Base-by-base conservation (phyloP, 768 basidiomycete species). In the Galerina marginata region DNA sequence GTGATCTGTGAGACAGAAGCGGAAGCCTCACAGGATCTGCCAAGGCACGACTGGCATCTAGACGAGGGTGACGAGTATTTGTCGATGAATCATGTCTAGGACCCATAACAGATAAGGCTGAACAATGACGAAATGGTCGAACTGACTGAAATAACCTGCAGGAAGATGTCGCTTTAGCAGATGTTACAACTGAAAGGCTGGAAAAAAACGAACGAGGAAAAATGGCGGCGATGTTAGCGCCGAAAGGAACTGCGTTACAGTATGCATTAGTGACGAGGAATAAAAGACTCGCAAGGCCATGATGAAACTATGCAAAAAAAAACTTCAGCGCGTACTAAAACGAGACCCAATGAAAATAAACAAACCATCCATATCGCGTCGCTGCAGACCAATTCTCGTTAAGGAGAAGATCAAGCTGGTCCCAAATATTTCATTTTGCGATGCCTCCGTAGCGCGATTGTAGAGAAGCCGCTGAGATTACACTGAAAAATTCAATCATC, bases 251-350 rank as follows among this genome's bases (percentile, higher is more conserved):
- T 2, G 54, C 47, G 36, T 64, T 64, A n/a, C 59, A 54, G 33
- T 64, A 64, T 9, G 51, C 59, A 26, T 64, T 64, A 23, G 63
- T 64, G 51, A 64, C 63, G 46, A 64, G 42, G 63, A 64, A 39
- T 60, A 64, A 6, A 52, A 44, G 7, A 64, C 63, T 36, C 59
- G 45, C 33, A 54, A n/a, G 7, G 63, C 55, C 15, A 64, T 64
- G 4, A 60, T n/a, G 25, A 64, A 64, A 49, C 63, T 64, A 55
- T 6, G 6, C 2, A 23, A 50, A 26, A 7, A n/a, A 2, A 12
- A 29, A 5, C 4, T 15, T 40, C 20, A 25, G 40, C 54, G 15
- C 6, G 14, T 14, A 45, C 3, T 45, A 29, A 26, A 11, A 29
- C 9, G 7, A 10, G 2, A 9, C 20, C 9, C 43, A 16, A 6